Conservation (phyloP, 179 eudicot genomes). For the Amaranthus tricolor region DNA sequence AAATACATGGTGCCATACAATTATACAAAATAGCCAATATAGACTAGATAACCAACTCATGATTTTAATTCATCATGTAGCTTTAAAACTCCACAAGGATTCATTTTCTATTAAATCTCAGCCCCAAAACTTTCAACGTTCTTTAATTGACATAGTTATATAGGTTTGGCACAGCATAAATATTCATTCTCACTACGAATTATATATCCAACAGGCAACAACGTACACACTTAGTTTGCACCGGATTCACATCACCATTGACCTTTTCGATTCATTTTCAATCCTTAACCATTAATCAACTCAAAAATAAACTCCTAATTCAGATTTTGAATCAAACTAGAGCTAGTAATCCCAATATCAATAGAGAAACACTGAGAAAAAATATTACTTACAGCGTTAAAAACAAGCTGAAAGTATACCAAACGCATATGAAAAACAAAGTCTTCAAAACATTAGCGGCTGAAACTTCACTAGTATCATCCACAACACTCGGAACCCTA, state of each 20-base stretch:
- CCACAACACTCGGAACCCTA: constrained; percentile 10
- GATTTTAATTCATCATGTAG: too few relatives aligned
- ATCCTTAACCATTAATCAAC: not conserved
- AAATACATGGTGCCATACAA: not conserved
- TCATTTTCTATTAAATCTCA: not conserved
- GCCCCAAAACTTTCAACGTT: not conserved
- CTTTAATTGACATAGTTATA: not conserved
- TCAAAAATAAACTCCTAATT: not conserved
- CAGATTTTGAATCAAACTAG: not conserved
- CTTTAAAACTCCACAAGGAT: too few relatives aligned
- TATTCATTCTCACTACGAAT: not conserved
- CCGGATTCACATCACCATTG: not conserved
- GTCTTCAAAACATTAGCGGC: constrained; percentile 78
- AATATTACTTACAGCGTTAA: constrained; percentile 72
- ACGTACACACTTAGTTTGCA: not conserved
- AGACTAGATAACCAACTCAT: not conserved
- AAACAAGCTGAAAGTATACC: constrained; percentile 91
- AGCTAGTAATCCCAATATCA: not conserved
- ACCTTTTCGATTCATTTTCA: not conserved
- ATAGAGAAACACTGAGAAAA: not conserved
- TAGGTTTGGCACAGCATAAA: not conserved
- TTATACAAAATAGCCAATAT: not conserved
- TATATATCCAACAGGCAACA: not conserved
- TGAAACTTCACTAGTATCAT: constrained; percentile 36
- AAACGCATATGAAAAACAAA: constrained; percentile 65